Percentiles rank a stretch among this genome's conserved stretches.
Conservation (phyloP, 2,329 filamentous ascomycete species). For the Calonectria pauciramosa region DNA sequence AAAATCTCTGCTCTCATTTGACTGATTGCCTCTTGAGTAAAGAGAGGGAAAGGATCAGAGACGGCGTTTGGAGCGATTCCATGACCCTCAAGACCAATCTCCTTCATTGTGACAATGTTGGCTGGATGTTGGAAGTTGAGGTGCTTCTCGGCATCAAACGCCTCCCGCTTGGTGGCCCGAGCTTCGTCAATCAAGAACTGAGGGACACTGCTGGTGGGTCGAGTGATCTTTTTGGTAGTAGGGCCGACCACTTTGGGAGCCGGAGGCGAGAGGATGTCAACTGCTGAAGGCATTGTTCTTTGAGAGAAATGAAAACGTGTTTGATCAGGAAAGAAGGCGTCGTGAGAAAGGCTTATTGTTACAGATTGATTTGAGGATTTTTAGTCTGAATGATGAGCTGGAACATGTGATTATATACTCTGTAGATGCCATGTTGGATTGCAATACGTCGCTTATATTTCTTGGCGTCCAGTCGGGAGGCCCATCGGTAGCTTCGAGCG, state of each 20-base stretch:
- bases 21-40: constrained; percentile 71
- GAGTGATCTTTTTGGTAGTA: constrained; percentile 7
- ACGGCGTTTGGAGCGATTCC: constrained; percentile 74
- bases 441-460: background rate
- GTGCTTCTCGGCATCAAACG: constrained; percentile 68
- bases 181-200: constrained; percentile 44
- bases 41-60: constrained; percentile 75
- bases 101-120: constrained; percentile 70
- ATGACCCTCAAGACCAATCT: constrained; percentile 68
- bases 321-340: background rate
- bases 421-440: background rate
- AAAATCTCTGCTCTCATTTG: constrained; percentile 74
- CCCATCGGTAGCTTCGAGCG: background rate
- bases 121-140: constrained; percentile 64
- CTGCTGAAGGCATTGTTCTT: constrained; percentile 14
- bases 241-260: constrained; percentile 13
- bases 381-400: background rate
- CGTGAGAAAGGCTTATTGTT: background rate
- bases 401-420: background rate
- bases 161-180: background rate
- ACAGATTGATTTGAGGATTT: background rate
- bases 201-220: background rate
- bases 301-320: background rate
- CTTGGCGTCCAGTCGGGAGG: background rate
- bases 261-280: background rate